Evolutionary conservation across 345 rosid genomes (phyloP).

Genomic region (Boechera divaricarpa): DNA sequence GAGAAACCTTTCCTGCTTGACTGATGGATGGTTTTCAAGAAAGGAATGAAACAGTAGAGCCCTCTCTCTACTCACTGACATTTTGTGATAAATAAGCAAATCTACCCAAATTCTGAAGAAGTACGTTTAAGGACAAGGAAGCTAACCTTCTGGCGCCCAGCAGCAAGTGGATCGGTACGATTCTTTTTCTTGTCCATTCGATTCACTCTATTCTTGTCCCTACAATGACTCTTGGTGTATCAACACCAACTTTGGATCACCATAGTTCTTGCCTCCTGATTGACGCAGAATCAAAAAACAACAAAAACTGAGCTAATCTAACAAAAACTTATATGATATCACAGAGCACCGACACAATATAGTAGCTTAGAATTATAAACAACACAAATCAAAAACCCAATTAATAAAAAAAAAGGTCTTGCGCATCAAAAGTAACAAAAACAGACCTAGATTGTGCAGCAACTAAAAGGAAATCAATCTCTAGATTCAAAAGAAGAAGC

Average conservation of each 20-base stretch:
- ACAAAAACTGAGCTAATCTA: background rate
- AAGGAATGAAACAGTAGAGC: constrained; percentile 8
- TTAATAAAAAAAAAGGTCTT: background rate
- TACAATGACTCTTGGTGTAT: constrained; percentile 42
- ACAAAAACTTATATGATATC: constrained; percentile 12
- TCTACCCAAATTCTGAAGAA: constrained; percentile 4
- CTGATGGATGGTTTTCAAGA: constrained; percentile 5
- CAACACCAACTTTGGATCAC: constrained; percentile 46
- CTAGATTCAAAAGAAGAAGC: constrained; percentile 30
- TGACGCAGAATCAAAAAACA: constrained; percentile 9
- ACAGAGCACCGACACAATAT: constrained; percentile 40
- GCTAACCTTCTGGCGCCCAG: constrained; percentile 90
- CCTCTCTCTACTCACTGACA: constrained; percentile 19
- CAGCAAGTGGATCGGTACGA: constrained; percentile 86
- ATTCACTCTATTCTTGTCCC: constrained; percentile 47
- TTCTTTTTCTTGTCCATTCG: constrained; percentile 92
- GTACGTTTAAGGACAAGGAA: background rate
- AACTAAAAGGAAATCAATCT: constrained; percentile 21
- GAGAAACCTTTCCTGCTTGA: constrained; percentile 11
- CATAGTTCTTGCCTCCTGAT: constrained; percentile 46
- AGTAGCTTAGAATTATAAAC: background rate
- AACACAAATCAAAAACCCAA: constrained; percentile 11
- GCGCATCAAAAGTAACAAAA: background rate
- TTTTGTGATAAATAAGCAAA: background rate
- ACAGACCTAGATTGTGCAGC: constrained; percentile 23